Conservation (phyloP, 768 basidiomycete species). For the Filobasidium wieringae region DNA sequence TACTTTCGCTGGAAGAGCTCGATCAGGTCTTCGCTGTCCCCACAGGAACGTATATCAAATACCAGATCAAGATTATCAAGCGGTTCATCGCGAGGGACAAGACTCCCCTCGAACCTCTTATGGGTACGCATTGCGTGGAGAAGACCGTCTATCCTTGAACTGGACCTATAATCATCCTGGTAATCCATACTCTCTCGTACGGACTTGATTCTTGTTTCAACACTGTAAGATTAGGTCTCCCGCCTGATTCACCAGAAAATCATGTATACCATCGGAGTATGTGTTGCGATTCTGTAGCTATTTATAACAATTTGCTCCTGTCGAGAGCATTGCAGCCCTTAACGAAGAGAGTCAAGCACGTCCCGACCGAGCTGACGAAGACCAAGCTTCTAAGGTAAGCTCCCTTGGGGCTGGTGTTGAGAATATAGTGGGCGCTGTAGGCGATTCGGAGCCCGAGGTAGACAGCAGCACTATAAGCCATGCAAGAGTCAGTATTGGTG, state of each 20-base stretch:
- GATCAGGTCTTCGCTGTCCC: constrained; percentile 33
- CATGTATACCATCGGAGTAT: too few relatives aligned
- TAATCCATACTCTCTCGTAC: too few relatives aligned
- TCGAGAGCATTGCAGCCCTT: background rate
- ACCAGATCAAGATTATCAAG: constrained; percentile 25
- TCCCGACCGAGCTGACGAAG: background rate
- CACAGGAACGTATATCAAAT: constrained; percentile 17
- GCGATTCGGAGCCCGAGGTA: background rate
- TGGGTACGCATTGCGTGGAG: too few relatives aligned
- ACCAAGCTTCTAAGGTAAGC: background rate
- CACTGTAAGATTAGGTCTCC: too few relatives aligned
- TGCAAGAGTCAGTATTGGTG: background rate
- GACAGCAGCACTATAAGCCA: background rate
- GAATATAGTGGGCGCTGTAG: background rate
- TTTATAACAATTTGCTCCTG: background rate
- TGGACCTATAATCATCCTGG: too few relatives aligned
- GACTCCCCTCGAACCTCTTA: too few relatives aligned
- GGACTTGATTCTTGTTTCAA: too few relatives aligned
- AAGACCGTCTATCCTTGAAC: too few relatives aligned
- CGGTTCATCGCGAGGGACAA: constrained; percentile 19
- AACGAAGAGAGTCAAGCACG: background rate
- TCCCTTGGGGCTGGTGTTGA: background rate
- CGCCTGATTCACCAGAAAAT: too few relatives aligned
- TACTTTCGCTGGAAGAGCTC: constrained; percentile 29
- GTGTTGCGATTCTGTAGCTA: too few relatives aligned